A percentile compares a stretch with the other conserved stretches of the same genome.
Evolutionary conservation across 2,329 filamentous ascomycete species (phyloP).

Genomic region (Colletotrichum abscissum): DNA sequence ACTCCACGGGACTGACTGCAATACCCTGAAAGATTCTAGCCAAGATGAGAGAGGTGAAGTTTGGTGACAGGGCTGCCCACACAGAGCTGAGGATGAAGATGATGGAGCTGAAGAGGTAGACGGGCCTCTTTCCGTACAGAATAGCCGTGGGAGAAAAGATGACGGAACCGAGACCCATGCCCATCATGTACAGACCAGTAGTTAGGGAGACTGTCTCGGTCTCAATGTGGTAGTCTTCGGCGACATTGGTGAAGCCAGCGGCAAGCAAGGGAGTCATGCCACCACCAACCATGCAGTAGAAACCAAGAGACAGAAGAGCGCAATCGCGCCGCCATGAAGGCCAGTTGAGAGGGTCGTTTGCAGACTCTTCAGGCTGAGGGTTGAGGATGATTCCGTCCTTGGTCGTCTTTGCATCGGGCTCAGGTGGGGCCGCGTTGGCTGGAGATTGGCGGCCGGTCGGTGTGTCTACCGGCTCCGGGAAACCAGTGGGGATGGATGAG

Average conservation of each 20-base stretch:
- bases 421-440: constrained; percentile 24
- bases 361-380: constrained; percentile 90
- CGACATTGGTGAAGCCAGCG: constrained; percentile 88
- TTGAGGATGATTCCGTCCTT: constrained; percentile 88
- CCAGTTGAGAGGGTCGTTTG: constrained; percentile 96
- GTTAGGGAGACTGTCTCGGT: constrained; percentile 84
- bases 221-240: constrained; percentile 71
- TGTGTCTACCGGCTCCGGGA: constrained; percentile 39
- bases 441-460: constrained; percentile 27
- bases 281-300: constrained; percentile 93
- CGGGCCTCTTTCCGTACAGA: constrained; percentile 87
- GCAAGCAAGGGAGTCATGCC: constrained; percentile 92
- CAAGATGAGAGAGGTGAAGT: constrained; percentile 80
- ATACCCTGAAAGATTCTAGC: constrained; percentile 90
- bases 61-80: constrained; percentile 89
- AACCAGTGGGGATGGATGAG: constrained; percentile 64
- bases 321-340: constrained; percentile 81
- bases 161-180: constrained; percentile 85
- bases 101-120: constrained; percentile 82
- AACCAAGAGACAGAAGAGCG: constrained; percentile 83
- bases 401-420: constrained; percentile 76
- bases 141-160: constrained; percentile 92
- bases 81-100: constrained; percentile 82
- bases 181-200: constrained; percentile 94
- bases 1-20: constrained; percentile 90